These are phyloP conservation scores for Ophiostoma himal-ulmi DNA, from an alignment of 2,329 filamentous ascomycete species.

Conservation along the genomic window DNA sequence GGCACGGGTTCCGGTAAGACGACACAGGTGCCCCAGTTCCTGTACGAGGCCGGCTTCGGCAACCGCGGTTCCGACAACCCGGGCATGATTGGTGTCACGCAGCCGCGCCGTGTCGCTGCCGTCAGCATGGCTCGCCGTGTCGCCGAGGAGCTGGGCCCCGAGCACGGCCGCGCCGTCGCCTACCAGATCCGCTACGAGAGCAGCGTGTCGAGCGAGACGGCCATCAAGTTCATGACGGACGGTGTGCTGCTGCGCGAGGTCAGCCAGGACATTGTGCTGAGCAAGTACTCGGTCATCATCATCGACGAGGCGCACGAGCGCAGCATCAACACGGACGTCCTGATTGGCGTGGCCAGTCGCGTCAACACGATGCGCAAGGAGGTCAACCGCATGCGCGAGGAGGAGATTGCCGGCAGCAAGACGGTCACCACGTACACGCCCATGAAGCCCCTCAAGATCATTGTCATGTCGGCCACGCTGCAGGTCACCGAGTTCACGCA, in stretches of 20 bases:
- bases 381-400: slow-evolving; percentile 37
- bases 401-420: not conserved
- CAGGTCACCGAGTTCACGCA: slow-evolving; percentile 84
- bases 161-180: slow-evolving; percentile 69
- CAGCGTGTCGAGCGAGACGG: slow-evolving; percentile 70
- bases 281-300: slow-evolving; percentile 86
- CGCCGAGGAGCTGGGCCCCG: slow-evolving; percentile 67
- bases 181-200: slow-evolving; percentile 96
- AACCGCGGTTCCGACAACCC: slow-evolving; percentile 70
- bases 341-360: slow-evolving; percentile 95
- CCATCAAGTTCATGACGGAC: slow-evolving; percentile 98
- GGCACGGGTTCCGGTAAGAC: slow-evolving; percentile 97
- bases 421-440: slow-evolving; percentile 38
- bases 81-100: slow-evolving; percentile 82
- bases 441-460: slow-evolving; percentile 75
- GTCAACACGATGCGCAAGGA: slow-evolving; percentile 79
- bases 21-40: slow-evolving; percentile 92
- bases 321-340: slow-evolving; percentile 93
- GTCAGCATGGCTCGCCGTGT: slow-evolving; percentile 96
- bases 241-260: slow-evolving; percentile 91
- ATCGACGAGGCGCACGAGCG: slow-evolving; percentile 97
- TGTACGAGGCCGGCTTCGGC: slow-evolving; percentile 69
- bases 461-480: slow-evolving; percentile 97
- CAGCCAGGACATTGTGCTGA: slow-evolving; percentile 77
- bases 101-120: slow-evolving; percentile 88